Conservation (phyloP, 768 basidiomycete species). For the Mycena epipterygia region DNA sequence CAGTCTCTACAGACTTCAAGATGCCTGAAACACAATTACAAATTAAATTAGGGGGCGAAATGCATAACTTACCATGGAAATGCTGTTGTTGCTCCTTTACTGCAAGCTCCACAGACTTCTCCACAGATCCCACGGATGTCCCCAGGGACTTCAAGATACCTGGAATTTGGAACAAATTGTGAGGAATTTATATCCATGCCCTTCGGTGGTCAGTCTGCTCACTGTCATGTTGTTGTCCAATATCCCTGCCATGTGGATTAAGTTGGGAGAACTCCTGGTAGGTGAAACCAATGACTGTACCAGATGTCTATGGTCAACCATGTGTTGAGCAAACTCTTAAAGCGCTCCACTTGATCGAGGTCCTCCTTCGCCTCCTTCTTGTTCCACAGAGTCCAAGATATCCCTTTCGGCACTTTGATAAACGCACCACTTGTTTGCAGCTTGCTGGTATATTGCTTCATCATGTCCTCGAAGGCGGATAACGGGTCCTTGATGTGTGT, state of each 20-base stretch:
- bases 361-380: conserved; percentile 3
- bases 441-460: neutral
- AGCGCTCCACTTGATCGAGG: neutral
- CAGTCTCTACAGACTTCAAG: too few species aligned
- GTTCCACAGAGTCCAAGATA: conserved; percentile 1
- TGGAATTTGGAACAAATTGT: too few species aligned
- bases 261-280: neutral
- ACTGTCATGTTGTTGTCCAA: neutral
- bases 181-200: too few species aligned
- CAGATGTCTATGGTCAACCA: conserved; percentile 6
- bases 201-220: neutral
- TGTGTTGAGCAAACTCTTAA: conserved; percentile 6
- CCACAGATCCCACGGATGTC: too few species aligned
- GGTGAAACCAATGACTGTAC: neutral
- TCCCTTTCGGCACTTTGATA: neutral
- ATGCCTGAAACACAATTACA: too few species aligned
- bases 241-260: neutral
- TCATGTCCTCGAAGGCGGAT: neutral
- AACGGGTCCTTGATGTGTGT: too few species aligned
- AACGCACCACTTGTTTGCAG: neutral
- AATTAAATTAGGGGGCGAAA: too few species aligned
- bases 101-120: too few species aligned
- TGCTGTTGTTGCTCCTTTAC: too few species aligned
- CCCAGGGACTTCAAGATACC: too few species aligned
- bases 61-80: too few species aligned